Percentiles rank a stretch among this genome's conserved stretches.
phyloP scores from a whole-genome alignment of 2,329 filamentous ascomycete genomes.

The Phialocephala subalpina region DNA sequence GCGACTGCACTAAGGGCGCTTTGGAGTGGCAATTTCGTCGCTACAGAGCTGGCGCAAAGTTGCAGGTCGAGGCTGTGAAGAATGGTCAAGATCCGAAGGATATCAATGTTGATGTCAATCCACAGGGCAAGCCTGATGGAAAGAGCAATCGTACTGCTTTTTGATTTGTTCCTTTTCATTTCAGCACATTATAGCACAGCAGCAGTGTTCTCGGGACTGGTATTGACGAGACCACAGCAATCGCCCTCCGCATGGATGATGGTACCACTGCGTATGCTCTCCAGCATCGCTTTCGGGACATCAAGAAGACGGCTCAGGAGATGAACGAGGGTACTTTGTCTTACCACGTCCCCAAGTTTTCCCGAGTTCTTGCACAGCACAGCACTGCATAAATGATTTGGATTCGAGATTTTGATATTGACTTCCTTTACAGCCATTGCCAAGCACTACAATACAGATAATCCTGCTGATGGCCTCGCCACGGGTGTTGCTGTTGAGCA shows the following conservation, averaged over 20 bases:
- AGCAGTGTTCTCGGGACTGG: constrained; percentile 9
- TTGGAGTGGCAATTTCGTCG: constrained; percentile 65
- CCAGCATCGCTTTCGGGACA: constrained; percentile 33
- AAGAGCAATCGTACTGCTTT: constrained; percentile 12
- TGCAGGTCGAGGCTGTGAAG: constrained; percentile 52
- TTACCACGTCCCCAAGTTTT: constrained; percentile 1
- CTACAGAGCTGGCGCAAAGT: constrained; percentile 61
- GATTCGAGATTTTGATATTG: constrained; percentile 19
- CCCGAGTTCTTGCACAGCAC: background rate
- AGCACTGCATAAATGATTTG: constrained; percentile 6
- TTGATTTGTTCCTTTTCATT: constrained; percentile 7
- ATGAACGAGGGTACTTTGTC: constrained; percentile 14
- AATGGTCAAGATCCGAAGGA: constrained; percentile 51
- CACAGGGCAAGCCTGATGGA: constrained; percentile 18
- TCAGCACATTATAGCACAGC: constrained; percentile 23
- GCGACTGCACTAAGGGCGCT: constrained; percentile 18
- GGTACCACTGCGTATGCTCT: constrained; percentile 25
- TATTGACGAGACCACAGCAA: constrained; percentile 36
- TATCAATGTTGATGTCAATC: constrained; percentile 21
- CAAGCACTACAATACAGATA: constrained; percentile 31
- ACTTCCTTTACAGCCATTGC: constrained; percentile 29
- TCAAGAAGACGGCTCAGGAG: constrained; percentile 30
- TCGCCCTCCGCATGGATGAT: constrained; percentile 34
- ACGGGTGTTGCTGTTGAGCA: constrained; percentile 40
- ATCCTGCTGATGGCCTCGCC: constrained; percentile 4